Percentiles rank a stretch among this genome's conserved stretches.
These are phyloP conservation scores for Monosporozyma yasuniensis DNA, from an alignment of 805 yeast genomes.

Conservation along the genomic window DNA sequence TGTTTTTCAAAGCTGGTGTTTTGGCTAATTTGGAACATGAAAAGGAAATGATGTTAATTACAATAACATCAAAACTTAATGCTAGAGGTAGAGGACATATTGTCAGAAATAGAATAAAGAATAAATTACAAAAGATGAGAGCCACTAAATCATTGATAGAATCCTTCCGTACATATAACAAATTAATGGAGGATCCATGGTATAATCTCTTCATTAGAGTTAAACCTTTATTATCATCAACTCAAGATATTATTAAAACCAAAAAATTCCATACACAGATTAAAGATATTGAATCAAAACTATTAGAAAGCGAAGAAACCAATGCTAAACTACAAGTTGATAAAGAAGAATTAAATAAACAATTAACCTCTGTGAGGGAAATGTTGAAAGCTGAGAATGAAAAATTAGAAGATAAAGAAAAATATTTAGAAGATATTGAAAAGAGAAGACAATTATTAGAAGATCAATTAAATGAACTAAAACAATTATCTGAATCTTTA, in stretches of 20 bases:
- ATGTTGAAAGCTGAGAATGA: slow-evolving; percentile 34
- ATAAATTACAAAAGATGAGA: slow-evolving; percentile 48
- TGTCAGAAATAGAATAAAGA: slow-evolving; percentile 40
- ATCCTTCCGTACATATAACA: slow-evolving; percentile 47
- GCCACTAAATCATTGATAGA: slow-evolving; percentile 62
- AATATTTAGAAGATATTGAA: slow-evolving; percentile 36
- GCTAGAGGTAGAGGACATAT: slow-evolving; percentile 55
- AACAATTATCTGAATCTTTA: slow-evolving; percentile 14
- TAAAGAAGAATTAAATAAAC: slow-evolving; percentile 19
- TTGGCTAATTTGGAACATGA: slow-evolving; percentile 77
- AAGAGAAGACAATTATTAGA: slow-evolving; percentile 32
- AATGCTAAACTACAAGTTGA: slow-evolving; percentile 23
- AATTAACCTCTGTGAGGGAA: slow-evolving; percentile 26
- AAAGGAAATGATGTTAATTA: slow-evolving; percentile 56
- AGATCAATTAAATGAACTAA: slow-evolving; percentile 17
- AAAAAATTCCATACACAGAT: slow-evolving; percentile 51
- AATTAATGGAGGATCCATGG: slow-evolving; percentile 61
- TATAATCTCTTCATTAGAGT: slow-evolving; percentile 58
- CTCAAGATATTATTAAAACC: slow-evolving; percentile 49
- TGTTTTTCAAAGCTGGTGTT: slow-evolving; percentile 94
- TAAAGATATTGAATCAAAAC: slow-evolving; percentile 39
- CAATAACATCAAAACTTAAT: slow-evolving; percentile 52
- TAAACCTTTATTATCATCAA: slow-evolving; percentile 66
- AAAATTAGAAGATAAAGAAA: slow-evolving; percentile 40
- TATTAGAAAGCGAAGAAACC: slow-evolving; percentile 33